Evolutionary conservation across 441 rosid genomes (phyloP), one percentile per base, ranked within the genome.

Genomic region (Erodium chrysanthum): DNA sequence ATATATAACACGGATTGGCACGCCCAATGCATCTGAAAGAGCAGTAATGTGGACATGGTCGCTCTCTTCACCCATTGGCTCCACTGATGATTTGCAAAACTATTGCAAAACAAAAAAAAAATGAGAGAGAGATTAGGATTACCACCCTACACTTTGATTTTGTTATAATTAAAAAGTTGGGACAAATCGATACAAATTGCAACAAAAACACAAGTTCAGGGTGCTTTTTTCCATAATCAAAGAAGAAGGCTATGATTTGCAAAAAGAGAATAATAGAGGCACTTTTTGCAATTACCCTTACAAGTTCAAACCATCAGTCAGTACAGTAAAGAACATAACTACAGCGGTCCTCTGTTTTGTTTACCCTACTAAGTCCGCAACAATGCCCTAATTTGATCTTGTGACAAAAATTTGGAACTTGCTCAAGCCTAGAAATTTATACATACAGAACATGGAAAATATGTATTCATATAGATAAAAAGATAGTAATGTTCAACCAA

Each of bases 41-140:
- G 77, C 77, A 58, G 64, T 74, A 5, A 74, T 74, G 69, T 74
- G 77, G 56, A 74, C 89, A 73, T 89, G 99, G 73, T 94, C 99
- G 20, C 99, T 94, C 84, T 91, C 97, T 81, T 94, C 99, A 62
- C 99, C 97, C 99, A 94, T 94, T 6, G 99, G 99, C 79, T 94
- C 99, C 74, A 94, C 97, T 0, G 97, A 83, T 15, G 97, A 81
- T 84, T 91, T 94, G 97, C 99, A 91, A 74, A 94, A 94, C 99
- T 94, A 80, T 46, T 9, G 46, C 77, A 81, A 44, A 78, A 71
- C 68, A 72, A 3, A 3, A 1, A 25, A 25, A 25, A 25, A 1
- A 25, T 25, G 3, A 25, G 3, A 25, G 2, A 3, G 1, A 3
- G 29, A 3, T 1, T 1, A 25, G 1, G 1, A 25, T 1, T 1